Evolutionary conservation across 257 asterid species (phyloP).

Genomic region (Eustoma russellianum): DNA sequence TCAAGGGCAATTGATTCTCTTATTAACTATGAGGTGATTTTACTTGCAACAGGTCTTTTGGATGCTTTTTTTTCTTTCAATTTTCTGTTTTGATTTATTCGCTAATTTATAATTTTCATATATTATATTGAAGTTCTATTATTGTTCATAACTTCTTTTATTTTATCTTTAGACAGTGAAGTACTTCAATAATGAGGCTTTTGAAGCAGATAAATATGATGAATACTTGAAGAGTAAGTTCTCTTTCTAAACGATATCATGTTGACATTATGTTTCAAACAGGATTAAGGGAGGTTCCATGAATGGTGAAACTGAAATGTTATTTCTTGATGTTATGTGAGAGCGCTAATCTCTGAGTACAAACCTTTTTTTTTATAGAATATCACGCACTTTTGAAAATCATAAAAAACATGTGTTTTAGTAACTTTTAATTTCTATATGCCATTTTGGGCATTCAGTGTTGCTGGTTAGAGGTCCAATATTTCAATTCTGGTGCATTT

Average conservation of each 20-base stretch:
- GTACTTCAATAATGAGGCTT: constrained; percentile 86
- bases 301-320: not conserved
- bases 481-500: too few relatives aligned
- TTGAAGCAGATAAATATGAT: constrained; percentile 84
- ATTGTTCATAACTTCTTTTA: constrained; percentile 7
- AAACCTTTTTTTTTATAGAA: too few relatives aligned
- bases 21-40: constrained; percentile 83
- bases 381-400: too few relatives aligned
- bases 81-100: not conserved
- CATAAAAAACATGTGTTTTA: too few relatives aligned
- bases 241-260: not conserved
- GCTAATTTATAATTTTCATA: not conserved
- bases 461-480: too few relatives aligned
- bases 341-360: too few relatives aligned
- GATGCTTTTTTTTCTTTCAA: not conserved
- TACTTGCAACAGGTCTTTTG: constrained; percentile 3
- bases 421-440: too few relatives aligned
- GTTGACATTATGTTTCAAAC: not conserved
- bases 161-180: constrained; percentile 74
- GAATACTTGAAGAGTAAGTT: constrained; percentile 78
- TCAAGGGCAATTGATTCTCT: constrained; percentile 88
- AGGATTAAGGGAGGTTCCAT: not conserved
- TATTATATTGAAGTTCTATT: not conserved
- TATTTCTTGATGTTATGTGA: not conserved
- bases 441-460: too few relatives aligned